Evolutionary conservation across 352 stramenopile species (phyloP), one percentile per base, ranked within the genome.

Genomic region (Globisporangium nodosum): DNA sequence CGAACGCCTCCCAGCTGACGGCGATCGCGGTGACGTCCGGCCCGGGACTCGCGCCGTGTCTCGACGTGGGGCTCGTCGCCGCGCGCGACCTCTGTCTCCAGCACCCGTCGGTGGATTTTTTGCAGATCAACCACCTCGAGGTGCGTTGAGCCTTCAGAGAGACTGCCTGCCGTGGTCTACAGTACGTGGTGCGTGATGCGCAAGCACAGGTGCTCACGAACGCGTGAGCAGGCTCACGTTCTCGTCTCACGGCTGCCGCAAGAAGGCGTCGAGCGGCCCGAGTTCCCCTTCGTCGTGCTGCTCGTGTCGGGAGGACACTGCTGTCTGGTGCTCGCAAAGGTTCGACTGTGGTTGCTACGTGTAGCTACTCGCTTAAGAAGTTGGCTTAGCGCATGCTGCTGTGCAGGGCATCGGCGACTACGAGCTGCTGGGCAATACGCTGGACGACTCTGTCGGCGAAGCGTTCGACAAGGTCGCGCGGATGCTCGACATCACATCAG

Each of bases 231-330:
- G 81, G 97, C 95, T 18, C 97, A 99, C 68, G 92, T 98, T 47
- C 78, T 99, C 0, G 96, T 99, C 63, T 87, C 96, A 6, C 81
- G 95, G 60, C 81, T 99, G 47, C 83, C 82, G 3, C 63, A 88
- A 45, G 81, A 75, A 5, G 63, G 68, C 7, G 61, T 72, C 3
- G 47, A 65, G 42, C 68, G 60, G 13, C 76, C 80, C 5, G 71
- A 97, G 50, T 99, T 99, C 65, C 97, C 97, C 0, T 99, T 99
- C 62, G 75, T 99, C 49, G 93, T 96, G 37, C 76, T 99, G 21
- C 75, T 99, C 3, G 95, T 98, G n/a, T 99, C 96, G 2, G 97
- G 97, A 27, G 97, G 97, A n/a, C 97, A 99, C 70, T 99, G 96
- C 70, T 96, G 97, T 66, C 81, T 99, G 40, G 82, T 99, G 1